phyloP scores from a whole-genome alignment of 805 yeast species.

The Wickerhamiella qilinensis region DNA sequence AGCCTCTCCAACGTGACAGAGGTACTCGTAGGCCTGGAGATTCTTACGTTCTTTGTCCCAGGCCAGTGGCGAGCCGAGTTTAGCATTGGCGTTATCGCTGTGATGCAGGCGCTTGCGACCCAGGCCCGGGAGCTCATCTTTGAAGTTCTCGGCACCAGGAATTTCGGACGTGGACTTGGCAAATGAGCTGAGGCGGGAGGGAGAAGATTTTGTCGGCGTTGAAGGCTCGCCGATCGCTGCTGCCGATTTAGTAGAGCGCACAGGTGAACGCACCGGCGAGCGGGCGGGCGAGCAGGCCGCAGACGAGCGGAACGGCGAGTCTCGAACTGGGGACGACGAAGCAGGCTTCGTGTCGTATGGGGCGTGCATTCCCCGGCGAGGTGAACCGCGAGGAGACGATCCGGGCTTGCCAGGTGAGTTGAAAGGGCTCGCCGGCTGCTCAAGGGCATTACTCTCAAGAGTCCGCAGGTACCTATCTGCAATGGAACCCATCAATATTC shows the following conservation, averaged over 20 bases:
- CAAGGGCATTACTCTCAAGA: conserved; percentile 10
- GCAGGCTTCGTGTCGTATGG: too few relatives aligned
- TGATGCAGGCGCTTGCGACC: conserved; percentile 22
- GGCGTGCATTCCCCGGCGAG: too few relatives aligned
- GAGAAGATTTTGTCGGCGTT: conserved; percentile 1
- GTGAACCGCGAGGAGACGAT: too few relatives aligned
- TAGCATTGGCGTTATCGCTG: conserved; percentile 16
- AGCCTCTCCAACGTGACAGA: conserved; percentile 70
- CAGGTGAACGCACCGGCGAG: conserved; percentile 5
- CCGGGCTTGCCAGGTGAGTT: too few relatives aligned
- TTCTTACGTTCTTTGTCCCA: conserved; percentile 27
- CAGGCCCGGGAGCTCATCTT: conserved; percentile 19
- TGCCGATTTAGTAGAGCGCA: too few relatives aligned
- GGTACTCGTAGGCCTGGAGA: conserved; percentile 51
- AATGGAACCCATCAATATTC: conserved; percentile 1
- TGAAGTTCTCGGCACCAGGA: conserved; percentile 19
- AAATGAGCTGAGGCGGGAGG: neutral
- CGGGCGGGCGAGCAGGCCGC: neutral
- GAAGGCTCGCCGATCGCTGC: conserved; percentile 2
- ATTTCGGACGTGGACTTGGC: conserved; percentile 3
- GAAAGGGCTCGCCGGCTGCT: conserved; percentile 1
- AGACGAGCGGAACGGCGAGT: neutral
- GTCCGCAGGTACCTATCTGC: conserved; percentile 12
- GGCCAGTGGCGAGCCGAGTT: conserved; percentile 17
- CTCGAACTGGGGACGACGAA: too few relatives aligned